Base-by-base conservation (phyloP, 1,284 basidiomycete species). In the Ganoderma multipileum region DNA sequence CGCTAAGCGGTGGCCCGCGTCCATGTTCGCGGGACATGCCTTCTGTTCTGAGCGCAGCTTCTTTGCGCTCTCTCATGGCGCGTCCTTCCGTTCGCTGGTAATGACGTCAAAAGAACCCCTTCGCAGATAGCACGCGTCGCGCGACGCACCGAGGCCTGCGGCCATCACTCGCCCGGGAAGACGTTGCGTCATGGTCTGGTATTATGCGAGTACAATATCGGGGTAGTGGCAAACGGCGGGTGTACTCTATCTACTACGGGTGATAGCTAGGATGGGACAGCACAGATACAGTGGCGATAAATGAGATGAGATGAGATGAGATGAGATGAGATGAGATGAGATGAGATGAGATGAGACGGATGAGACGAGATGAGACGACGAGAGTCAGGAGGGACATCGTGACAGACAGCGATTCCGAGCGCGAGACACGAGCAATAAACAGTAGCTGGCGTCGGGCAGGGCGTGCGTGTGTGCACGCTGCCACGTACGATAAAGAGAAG, bases 181-280 rank as follows among this genome's bases (percentile, higher is more conserved):
- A 64, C 18, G 11, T 50, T 61, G 61, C 67, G 65, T 62, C 52
- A 67, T 58, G 68, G 64, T 61, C 55, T 66, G 66, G 57, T 62
- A 72, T 72, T 70, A 70, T 64, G 65, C 64, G 52, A 59, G 26
- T 72, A 72, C 71, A 72, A 69, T 72, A 70, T 47, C 65, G 61
- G 59, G 62, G 28, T 70, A 73, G 64, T 44, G 65, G 71, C 66
- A 63, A 66, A 63, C 67, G 60, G 54, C 61, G 68, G 64, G 61
- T 68, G 66, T 71, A 73, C 70, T 69, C 68, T 73, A 71, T 66
- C 67, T 69, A 71, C 69, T 73, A 71, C 69, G 67, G 68, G 44
- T 61, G 66, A 67, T 69, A 63, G 66, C 66, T 73, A 71, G 66
- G 68, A 67, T 71, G 72, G 66, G 68, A 71, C 64, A 71, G 69